Percentiles rank a stretch among this genome's conserved stretches.
phyloP scores from a whole-genome alignment of 139 green algal species.

The Picochlorum sp. region DNA sequence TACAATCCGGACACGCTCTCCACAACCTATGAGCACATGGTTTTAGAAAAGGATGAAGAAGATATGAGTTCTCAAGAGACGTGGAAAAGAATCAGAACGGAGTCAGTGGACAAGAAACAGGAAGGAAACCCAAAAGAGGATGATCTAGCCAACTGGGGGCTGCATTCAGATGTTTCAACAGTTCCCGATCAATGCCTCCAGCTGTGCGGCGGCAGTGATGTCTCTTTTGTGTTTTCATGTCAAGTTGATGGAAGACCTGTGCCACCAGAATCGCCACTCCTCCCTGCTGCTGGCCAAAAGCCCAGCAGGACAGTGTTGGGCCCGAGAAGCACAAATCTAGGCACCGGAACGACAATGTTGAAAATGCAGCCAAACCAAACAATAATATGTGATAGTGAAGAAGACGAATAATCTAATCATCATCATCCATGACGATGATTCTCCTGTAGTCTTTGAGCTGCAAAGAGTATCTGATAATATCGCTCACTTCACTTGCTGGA shows the following conservation, averaged over 20 bases:
- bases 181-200: conserved; percentile 74
- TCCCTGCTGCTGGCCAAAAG: background rate
- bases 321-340: background rate
- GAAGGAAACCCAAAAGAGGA: conserved; percentile 79
- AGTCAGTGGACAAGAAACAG: conserved; percentile 35
- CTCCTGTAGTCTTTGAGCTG: conserved; percentile 16
- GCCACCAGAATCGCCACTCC: conserved; percentile 20
- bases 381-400: conserved; percentile 8
- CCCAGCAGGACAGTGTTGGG: background rate
- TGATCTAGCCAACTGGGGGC: conserved; percentile 82
- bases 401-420: conserved; percentile 4
- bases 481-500: conserved; percentile 51
- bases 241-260: conserved; percentile 44
- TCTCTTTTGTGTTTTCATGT: conserved; percentile 87
- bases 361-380: background rate
- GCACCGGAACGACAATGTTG: background rate
- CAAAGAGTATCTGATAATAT: conserved; percentile 36
- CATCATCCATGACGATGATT: conserved; percentile 24
- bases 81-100: background rate
- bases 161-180: conserved; percentile 61
- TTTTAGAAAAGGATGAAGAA: conserved; percentile 10
- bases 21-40: conserved; percentile 75
- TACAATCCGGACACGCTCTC: conserved; percentile 45
- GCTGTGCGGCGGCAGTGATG: conserved; percentile 32
- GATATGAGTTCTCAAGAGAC: background rate